These are phyloP conservation scores for Dipteronia sinensis DNA, from an alignment of 345 rosid genomes.

Conservation along the genomic window DNA sequence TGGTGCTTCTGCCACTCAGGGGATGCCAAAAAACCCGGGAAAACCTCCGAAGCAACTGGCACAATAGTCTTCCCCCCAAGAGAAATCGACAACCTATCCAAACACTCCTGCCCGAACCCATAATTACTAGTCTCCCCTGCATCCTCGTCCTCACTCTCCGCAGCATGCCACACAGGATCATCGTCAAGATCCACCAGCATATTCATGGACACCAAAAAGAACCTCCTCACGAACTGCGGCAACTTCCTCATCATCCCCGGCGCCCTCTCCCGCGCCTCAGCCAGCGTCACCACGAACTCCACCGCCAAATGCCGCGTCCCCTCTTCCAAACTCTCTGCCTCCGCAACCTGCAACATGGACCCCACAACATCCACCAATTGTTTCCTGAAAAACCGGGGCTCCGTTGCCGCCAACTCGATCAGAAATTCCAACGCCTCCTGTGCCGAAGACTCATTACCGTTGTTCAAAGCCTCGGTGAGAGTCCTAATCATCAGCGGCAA, in stretches of 20 bases:
- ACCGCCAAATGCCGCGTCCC: conserved; percentile 65
- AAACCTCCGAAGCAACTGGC: conserved; percentile 64
- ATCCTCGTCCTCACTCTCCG: conserved; percentile 62
- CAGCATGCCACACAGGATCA: conserved; percentile 66
- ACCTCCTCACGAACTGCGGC: conserved; percentile 66
- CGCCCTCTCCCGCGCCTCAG: conserved; percentile 75
- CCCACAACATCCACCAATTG: conserved; percentile 66
- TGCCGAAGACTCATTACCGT: conserved; percentile 56
- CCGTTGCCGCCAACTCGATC: conserved; percentile 67
- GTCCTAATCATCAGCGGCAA: conserved; percentile 66
- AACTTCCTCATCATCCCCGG: conserved; percentile 80
- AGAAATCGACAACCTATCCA: conserved; percentile 62
- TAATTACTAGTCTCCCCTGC: conserved; percentile 70
- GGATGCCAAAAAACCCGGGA: conserved; percentile 54
- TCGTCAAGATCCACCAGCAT: conserved; percentile 67
- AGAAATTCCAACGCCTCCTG: conserved; percentile 73
- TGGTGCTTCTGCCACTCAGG: conserved; percentile 74
- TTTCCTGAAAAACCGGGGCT: conserved; percentile 61
- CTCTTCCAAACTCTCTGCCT: conserved; percentile 68
- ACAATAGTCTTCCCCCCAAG: conserved; percentile 69
- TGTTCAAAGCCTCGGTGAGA: conserved; percentile 63
- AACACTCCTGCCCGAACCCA: conserved; percentile 70
- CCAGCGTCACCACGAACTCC: conserved; percentile 64
- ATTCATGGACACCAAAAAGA: conserved; percentile 57
- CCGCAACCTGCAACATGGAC: conserved; percentile 71